Percentiles rank a stretch among this genome's conserved stretches.
Conservation (phyloP, 768 basidiomycete genomes). For the Pleurotus sapidus region DNA sequence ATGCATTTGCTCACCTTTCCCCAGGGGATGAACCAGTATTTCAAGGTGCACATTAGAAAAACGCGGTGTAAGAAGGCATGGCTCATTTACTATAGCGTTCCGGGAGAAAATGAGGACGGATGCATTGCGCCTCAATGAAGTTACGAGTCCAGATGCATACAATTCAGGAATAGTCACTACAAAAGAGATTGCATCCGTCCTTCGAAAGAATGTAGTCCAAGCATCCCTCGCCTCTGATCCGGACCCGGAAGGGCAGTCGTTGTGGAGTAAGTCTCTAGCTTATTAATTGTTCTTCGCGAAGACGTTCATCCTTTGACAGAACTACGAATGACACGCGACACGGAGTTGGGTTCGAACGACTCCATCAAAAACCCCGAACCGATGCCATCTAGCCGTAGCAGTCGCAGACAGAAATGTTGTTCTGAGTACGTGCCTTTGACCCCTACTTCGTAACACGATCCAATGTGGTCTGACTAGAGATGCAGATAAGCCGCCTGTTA, state of each 20-base stretch:
- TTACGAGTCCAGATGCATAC: constrained; percentile 45
- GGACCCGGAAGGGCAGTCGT: constrained; percentile 15
- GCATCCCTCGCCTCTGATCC: constrained; percentile 46
- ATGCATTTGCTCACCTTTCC: constrained; percentile 4
- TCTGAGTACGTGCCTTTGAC: constrained; percentile 13
- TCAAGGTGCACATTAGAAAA: constrained; percentile 35
- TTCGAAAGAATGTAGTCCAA: constrained; percentile 86
- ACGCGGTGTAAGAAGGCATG: neutral
- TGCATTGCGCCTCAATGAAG: constrained; percentile 36
- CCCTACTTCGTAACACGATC: constrained; percentile 12
- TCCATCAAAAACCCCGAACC: constrained; percentile 64
- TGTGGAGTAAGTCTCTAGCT: constrained; percentile 48
- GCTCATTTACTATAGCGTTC: constrained; percentile 54
- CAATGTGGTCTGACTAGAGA: constrained; percentile 20
- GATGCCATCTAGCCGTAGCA: constrained; percentile 44
- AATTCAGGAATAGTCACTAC: constrained; percentile 56
- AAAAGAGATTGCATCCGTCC: constrained; percentile 67
- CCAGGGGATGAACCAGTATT: constrained; percentile 58
- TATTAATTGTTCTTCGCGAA: neutral
- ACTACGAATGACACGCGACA: constrained; percentile 72
- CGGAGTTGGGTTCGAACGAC: constrained; percentile 85
- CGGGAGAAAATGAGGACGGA: constrained; percentile 64
- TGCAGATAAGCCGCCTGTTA: constrained; percentile 25
- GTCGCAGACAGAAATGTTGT: constrained; percentile 38
- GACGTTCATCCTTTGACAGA: constrained; percentile 34